A percentile compares a stretch with the other conserved stretches of the same genome.
Evolutionary conservation across 345 rosid genomes (phyloP).

Genomic region (Gossypium mustelinum): DNA sequence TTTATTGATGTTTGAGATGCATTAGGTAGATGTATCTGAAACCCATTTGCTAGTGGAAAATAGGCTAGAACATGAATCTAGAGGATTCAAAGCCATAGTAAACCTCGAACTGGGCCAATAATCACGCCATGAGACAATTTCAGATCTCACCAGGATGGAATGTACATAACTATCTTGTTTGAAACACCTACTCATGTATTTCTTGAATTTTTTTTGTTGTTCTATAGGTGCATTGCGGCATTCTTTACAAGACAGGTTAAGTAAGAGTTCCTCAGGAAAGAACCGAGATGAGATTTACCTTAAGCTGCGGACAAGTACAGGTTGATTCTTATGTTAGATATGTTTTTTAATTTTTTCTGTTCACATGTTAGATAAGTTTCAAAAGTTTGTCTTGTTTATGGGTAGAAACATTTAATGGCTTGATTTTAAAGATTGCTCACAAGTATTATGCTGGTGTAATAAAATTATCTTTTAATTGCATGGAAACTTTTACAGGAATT

Average conservation of each 20-base stretch:
- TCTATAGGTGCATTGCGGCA: conserved; percentile 79
- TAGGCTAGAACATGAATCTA: conserved; percentile 5
- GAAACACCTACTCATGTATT: conserved; percentile 2
- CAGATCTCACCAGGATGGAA: not conserved
- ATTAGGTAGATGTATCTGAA: not conserved
- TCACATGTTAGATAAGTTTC: conserved; percentile 1
- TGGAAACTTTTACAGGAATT: not conserved
- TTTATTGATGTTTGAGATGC: not conserved
- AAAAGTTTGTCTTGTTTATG: not conserved
- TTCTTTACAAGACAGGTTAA: conserved; percentile 88
- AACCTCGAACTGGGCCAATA: not conserved
- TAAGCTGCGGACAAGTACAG: conserved; percentile 92
- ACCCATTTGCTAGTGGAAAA: not conserved
- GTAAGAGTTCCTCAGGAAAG: conserved; percentile 75
- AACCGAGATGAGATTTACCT: conserved; percentile 78
- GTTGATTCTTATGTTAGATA: conserved; percentile 30
- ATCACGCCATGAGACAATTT: not conserved
- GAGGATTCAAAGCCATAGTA: not conserved
- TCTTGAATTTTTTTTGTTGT: conserved; percentile 17
- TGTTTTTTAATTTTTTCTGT: not conserved
- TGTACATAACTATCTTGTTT: not conserved
- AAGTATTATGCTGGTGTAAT: not conserved
- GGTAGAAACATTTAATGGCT: not conserved
- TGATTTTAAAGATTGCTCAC: not conserved
- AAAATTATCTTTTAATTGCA: not conserved